phyloP scores from a whole-genome alignment of 2,329 filamentous ascomycete species.

The Trichoderma sp. region DNA sequence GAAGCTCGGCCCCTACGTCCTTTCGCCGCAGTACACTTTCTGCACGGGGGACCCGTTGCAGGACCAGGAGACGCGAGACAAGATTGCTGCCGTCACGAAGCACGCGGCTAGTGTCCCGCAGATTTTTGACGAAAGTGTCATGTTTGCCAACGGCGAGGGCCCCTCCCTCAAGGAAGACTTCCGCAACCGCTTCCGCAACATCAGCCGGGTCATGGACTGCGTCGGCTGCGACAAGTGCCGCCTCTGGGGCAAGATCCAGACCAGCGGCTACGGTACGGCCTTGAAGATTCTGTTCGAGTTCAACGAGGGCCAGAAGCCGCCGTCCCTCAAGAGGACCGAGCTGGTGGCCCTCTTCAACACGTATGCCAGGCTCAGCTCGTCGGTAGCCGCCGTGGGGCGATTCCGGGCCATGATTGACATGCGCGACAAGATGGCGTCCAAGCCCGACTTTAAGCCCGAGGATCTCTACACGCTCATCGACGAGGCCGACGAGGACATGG shows the following conservation, averaged over 20 bases:
- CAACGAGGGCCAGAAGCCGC: constrained; percentile 69
- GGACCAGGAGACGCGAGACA: constrained; percentile 76
- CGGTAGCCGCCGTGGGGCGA: constrained; percentile 70
- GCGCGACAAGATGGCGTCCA: constrained; percentile 38
- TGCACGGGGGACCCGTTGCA: constrained; percentile 83
- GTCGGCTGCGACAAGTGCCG: constrained; percentile 98
- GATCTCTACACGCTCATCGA: constrained; percentile 37
- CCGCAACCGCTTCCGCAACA: constrained; percentile 93
- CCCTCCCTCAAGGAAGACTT: constrained; percentile 93
- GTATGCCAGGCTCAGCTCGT: constrained; percentile 81
- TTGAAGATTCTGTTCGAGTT: constrained; percentile 96
- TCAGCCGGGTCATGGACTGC: constrained; percentile 96
- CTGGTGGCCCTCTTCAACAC: constrained; percentile 95
- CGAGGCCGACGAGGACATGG: constrained; percentile 36
- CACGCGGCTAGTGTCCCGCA: constrained; percentile 69
- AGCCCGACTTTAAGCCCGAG: constrained; percentile 1
- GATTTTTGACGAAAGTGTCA: constrained; percentile 92
- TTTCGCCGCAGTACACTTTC: constrained; percentile 74
- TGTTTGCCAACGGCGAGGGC: constrained; percentile 82
- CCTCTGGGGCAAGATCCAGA: constrained; percentile 96
- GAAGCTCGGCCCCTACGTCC: constrained; percentile 81
- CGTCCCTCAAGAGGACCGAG: constrained; percentile 81
- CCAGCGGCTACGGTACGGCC: constrained; percentile 89
- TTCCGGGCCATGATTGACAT: constrained; percentile 62
- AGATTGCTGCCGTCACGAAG: constrained; percentile 75